Evolutionary conservation across 2,329 filamentous ascomycete species (phyloP).

Genomic region (Westerdykella aurantiaca): DNA sequence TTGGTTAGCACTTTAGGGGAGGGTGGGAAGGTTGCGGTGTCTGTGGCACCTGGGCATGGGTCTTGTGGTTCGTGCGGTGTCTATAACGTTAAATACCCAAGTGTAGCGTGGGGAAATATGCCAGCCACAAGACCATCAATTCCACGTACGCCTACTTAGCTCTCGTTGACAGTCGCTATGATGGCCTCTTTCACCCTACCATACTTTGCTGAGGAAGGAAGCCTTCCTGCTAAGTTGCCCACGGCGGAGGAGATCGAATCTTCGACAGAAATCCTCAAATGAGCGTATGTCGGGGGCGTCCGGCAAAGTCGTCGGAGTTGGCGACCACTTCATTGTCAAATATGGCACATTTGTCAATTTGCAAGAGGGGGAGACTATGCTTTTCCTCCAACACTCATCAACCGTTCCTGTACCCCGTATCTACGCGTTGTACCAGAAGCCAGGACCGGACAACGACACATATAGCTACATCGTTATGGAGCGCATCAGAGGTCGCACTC

Average conservation of each 20-base stretch:
- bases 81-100: too few species aligned
- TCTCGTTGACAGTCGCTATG: too few species aligned
- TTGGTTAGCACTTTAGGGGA: too few species aligned
- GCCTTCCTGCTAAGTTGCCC: constrained; percentile 13
- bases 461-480: constrained; percentile 11
- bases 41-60: too few species aligned
- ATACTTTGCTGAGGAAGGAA: constrained; percentile 13
- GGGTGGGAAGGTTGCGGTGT: too few species aligned
- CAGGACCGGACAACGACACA: constrained; percentile 2
- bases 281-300: constrained; percentile 2
- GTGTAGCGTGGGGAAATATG: too few species aligned
- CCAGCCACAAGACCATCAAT: too few species aligned
- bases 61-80: too few species aligned
- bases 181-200: constrained; percentile 1
- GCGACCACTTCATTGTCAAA: constrained; percentile 16
- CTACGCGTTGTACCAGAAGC: constrained; percentile 12
- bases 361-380: constrained; percentile 13
- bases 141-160: too few species aligned
- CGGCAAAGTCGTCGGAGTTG: constrained; percentile 15
- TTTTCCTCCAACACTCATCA: constrained; percentile 13
- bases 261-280: constrained; percentile 14
- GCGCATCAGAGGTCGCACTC: constrained; percentile 8
- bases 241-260: constrained; percentile 14
- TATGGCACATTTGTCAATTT: constrained; percentile 12
- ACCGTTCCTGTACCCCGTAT: constrained; percentile 12